Evolutionary conservation across 768 basidiomycete genomes (phyloP).

Genomic region (Lepiota subincarnata): DNA sequence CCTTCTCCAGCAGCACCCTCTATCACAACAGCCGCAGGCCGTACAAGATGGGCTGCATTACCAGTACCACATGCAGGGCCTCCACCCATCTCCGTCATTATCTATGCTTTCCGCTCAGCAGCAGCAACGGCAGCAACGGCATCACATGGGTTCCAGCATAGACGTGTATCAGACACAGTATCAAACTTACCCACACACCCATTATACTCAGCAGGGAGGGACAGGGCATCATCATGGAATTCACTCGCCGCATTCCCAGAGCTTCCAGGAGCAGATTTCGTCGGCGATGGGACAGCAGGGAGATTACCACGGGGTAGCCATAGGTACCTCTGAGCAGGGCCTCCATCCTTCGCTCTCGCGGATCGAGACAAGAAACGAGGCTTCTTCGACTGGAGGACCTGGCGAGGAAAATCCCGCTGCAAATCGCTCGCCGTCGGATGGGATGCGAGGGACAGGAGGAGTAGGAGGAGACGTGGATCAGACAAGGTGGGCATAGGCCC

Average conservation of each 20-base stretch:
- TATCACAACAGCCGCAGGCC: neutral
- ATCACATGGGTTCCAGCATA: neutral
- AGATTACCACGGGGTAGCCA: neutral
- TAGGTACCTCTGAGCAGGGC: slow-evolving; percentile 1
- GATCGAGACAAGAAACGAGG: neutral
- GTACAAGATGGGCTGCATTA: neutral
- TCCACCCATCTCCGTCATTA: neutral
- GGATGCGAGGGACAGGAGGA: neutral
- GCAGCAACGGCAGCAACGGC: neutral
- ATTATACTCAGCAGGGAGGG: neutral
- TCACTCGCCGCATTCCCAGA: neutral
- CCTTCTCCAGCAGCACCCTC: neutral
- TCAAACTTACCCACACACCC: neutral
- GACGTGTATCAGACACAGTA: neutral
- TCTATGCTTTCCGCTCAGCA: neutral
- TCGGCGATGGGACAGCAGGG: neutral
- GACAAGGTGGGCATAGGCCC: neutral
- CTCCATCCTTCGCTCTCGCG: slow-evolving; percentile 5
- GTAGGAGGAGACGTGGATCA: neutral
- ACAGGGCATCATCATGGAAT: neutral
- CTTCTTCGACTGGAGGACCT: neutral
- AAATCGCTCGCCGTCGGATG: neutral
- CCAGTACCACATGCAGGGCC: neutral
- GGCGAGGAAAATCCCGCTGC: neutral
- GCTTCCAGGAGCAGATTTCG: neutral